These are phyloP conservation scores for Botryotinia globosa DNA, from an alignment of 2,329 filamentous ascomycete species.

Conservation along the genomic window DNA sequence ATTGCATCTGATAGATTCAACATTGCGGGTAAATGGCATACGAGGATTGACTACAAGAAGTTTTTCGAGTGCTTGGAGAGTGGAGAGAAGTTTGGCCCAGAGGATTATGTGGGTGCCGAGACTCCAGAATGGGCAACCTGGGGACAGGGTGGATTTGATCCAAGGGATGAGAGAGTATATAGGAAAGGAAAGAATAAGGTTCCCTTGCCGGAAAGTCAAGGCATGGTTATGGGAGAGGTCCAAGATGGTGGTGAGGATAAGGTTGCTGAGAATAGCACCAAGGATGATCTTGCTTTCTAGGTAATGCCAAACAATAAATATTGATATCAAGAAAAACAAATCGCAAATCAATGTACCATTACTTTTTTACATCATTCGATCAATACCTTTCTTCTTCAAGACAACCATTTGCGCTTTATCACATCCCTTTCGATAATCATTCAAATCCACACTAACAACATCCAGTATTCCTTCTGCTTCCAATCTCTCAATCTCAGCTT, in stretches of 20 bases:
- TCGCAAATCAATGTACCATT: not conserved
- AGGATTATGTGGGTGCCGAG: slow-evolving; percentile 83
- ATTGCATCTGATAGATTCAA: slow-evolving; percentile 80
- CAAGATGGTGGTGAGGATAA: not conserved
- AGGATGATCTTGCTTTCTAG: not conserved
- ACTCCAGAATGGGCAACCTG: slow-evolving; percentile 94
- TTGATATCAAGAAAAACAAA: not conserved
- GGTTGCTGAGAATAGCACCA: not conserved
- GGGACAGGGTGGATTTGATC: slow-evolving; percentile 94
- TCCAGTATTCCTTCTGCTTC: not conserved
- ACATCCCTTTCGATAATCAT: not conserved
- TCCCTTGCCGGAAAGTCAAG: slow-evolving; percentile 29
- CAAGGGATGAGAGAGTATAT: slow-evolving; percentile 81
- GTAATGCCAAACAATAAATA: not conserved
- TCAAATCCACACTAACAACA: not conserved
- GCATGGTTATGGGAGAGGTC: slow-evolving; percentile 14
- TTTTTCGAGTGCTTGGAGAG: slow-evolving; percentile 84
- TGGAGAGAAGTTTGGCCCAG: slow-evolving; percentile 68
- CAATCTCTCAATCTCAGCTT: not conserved
- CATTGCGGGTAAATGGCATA: slow-evolving; percentile 80
- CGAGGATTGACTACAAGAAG: slow-evolving; percentile 81
- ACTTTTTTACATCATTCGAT: not conserved
- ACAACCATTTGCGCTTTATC: not conserved
- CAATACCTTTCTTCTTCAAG: not conserved
- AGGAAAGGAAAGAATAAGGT: slow-evolving; percentile 65